Conservation (phyloP, 495 filamentous ascomycete genomes). For the Aspergillus cavernicola region DNA sequence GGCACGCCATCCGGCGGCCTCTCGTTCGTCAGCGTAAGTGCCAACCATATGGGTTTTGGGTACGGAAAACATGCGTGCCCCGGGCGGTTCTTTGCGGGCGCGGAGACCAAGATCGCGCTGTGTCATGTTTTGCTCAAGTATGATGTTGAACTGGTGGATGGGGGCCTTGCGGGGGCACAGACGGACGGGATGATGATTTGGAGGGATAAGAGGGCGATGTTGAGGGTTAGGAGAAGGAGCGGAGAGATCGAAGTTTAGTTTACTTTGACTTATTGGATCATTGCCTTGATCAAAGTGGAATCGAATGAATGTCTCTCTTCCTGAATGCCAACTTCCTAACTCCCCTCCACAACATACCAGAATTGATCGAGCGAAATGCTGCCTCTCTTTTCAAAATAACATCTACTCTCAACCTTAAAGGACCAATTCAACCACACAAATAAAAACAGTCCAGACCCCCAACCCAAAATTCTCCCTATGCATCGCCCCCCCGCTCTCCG, state of each 20-base stretch:
- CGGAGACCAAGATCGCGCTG: slow-evolving; percentile 11
- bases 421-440: background rate
- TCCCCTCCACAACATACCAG: too few relatives aligned
- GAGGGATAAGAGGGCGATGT: slow-evolving; percentile 5
- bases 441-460: slow-evolving; percentile 2
- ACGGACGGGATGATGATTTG: slow-evolving; percentile 5
- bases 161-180: background rate
- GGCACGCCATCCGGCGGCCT: too few relatives aligned
- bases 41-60: slow-evolving; percentile 13
- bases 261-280: too few relatives aligned
- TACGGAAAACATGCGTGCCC: slow-evolving; percentile 15
- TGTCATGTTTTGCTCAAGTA: slow-evolving; percentile 13
- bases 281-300: too few relatives aligned
- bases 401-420: background rate
- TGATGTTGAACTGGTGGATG: slow-evolving; percentile 4
- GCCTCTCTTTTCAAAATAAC: too few relatives aligned
- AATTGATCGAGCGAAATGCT: too few relatives aligned
- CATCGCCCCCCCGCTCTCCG: slow-evolving; percentile 5
- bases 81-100: slow-evolving; percentile 10
- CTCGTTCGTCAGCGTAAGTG: background rate
- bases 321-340: too few relatives aligned
- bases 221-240: background rate
- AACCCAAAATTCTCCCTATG: slow-evolving; percentile 3
- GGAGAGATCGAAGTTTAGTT: background rate
- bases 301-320: too few relatives aligned